Conservation (phyloP, 805 yeast species). For the Candida boleticola region DNA sequence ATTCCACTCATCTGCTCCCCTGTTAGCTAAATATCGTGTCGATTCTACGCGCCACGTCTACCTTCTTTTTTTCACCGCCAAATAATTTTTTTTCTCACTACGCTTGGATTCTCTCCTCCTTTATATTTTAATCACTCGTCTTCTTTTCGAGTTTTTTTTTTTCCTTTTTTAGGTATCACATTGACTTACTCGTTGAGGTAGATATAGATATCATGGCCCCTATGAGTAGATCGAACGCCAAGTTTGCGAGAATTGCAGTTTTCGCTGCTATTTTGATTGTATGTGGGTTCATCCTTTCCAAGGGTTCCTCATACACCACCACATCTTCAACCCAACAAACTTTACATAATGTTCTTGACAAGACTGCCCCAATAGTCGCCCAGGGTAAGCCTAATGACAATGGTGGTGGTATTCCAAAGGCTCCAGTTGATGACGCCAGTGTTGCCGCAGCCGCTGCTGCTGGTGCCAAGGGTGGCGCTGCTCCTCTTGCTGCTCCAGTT, state of each 20-base stretch:
- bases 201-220: constrained; percentile 1
- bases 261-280: constrained; percentile 35
- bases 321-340: background rate
- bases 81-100: background rate
- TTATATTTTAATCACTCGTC: background rate
- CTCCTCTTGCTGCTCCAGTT: constrained; percentile 10
- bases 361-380: background rate
- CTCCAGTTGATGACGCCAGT: constrained; percentile 8
- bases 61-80: background rate
- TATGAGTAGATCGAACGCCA: constrained; percentile 32
- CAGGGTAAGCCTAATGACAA: background rate
- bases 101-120: too few species aligned
- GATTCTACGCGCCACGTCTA: constrained; percentile 2
- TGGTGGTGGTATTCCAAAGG: constrained; percentile 1
- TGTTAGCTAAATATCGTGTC: too few species aligned
- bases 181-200: too few species aligned
- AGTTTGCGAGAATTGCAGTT: constrained; percentile 35
- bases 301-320: constrained; percentile 28
- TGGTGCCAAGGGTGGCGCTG: constrained; percentile 8
- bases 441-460: constrained; percentile 8
- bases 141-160: background rate
- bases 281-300: constrained; percentile 37
- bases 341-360: background rate
- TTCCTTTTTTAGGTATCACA: background rate
- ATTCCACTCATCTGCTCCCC: too few species aligned